Conservation (phyloP, 371 early-diverging fungal species). For the Actinomortierella ambigua region DNA sequence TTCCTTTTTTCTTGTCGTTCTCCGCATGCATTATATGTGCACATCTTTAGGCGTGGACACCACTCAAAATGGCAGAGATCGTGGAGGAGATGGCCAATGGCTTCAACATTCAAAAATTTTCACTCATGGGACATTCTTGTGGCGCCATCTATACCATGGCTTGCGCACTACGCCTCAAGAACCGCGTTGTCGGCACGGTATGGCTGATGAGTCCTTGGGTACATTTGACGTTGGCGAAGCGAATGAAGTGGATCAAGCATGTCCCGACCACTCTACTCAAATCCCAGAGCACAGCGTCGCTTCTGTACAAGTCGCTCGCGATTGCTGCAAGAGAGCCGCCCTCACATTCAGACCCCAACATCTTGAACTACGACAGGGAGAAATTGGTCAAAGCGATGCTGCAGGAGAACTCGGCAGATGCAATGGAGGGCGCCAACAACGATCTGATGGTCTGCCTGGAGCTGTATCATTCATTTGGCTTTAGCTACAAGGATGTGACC, state of each 20-base stretch:
- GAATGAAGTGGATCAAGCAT: slow-evolving; percentile 49
- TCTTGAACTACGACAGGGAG: slow-evolving; percentile 43
- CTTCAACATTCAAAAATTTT: slow-evolving; percentile 50
- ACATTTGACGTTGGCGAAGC: slow-evolving; percentile 46
- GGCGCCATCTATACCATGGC: slow-evolving; percentile 52
- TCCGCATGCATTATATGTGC: background rate
- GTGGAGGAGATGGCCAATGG: slow-evolving; percentile 49
- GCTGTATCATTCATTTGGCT: slow-evolving; percentile 46
- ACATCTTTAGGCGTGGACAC: slow-evolving; percentile 30
- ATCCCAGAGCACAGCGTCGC: slow-evolving; percentile 37
- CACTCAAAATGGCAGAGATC: slow-evolving; percentile 44
- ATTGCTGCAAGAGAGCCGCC: slow-evolving; percentile 48
- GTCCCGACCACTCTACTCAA: slow-evolving; percentile 48
- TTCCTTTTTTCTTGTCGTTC: background rate
- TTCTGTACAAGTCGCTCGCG: slow-evolving; percentile 42
- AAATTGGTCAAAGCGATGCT: slow-evolving; percentile 47
- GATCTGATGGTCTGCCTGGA: slow-evolving; percentile 49
- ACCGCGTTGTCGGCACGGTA: slow-evolving; percentile 46
- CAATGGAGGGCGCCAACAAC: slow-evolving; percentile 48
- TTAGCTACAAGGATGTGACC: slow-evolving; percentile 49
- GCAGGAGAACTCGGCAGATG: slow-evolving; percentile 46
- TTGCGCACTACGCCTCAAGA: slow-evolving; percentile 45
- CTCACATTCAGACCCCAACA: slow-evolving; percentile 29
- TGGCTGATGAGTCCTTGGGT: slow-evolving; percentile 51
- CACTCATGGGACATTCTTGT: slow-evolving; percentile 49